Base-by-base conservation (phyloP, 2,329 filamentous ascomycete species). In the Exophiala sideris region DNA sequence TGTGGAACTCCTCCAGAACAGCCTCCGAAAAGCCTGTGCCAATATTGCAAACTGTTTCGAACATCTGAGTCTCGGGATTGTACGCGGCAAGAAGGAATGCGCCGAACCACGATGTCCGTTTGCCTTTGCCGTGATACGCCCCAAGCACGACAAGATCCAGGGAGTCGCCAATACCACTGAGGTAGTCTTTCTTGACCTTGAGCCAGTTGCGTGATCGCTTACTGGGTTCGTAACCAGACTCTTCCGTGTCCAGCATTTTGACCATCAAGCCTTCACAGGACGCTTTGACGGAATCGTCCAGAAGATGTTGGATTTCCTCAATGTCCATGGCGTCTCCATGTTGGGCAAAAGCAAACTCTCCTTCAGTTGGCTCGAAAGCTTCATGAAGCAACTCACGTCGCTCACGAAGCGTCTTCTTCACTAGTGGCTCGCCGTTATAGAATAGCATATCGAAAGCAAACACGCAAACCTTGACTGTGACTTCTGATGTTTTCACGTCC, bases 141-240 rank as follows among this genome's bases (percentile, higher is more conserved):
- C 94, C 94, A 0, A 99, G 77, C 1, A 99, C 94, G 33, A 99
- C 94, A 2, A 99, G 86, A 67, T 99, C 94, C 18, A 99, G 86
- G 1, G 91, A 96, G 73, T 99, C 94, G 48, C 94, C 94, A 2
- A 96, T 85, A 48, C 92, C 92, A 5, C 88, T 81, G 52, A 99
- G 88, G 70, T 99, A 99, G 68, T 99, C 94, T 68, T 99, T 99
- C 73, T 99, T 99, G 73, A 97, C 88, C 79, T 99, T 99, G 61
- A 99, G 87, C 94, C 94, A 99, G 68, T 99, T 99, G 56, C 94
- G 88, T 72, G 89, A 95, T 61, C 94, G 87, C 70, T 95, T 96
- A 66, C 89, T 95, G 16, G 94, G 94, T 73, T 97, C 92, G 68
- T 99, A 99, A 64, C 89, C 89, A 63, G 89, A 95, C 71, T 96